Conservation (phyloP, 208 protist species). For the Blechomonas ayalai region DNA sequence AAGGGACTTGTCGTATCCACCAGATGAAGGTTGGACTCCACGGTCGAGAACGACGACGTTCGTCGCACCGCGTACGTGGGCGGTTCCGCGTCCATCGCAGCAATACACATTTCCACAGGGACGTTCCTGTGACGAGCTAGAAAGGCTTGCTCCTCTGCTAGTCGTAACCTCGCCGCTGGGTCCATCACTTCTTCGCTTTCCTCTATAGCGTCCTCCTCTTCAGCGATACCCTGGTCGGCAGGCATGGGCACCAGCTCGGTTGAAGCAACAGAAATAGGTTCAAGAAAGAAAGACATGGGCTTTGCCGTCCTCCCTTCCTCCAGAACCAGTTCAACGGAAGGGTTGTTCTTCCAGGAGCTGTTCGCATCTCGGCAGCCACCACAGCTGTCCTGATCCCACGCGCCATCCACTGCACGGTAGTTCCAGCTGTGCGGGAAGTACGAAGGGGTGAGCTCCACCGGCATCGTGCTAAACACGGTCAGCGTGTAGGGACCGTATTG, state of each 20-base stretch:
- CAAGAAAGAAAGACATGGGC: constrained; percentile 38
- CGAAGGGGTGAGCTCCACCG: constrained; percentile 26
- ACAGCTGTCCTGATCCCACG: constrained; percentile 64
- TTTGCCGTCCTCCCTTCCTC: constrained; percentile 5
- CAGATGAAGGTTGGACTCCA: constrained; percentile 17
- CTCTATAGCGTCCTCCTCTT: not conserved
- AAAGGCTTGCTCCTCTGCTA: constrained; percentile 34
- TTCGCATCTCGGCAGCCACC: constrained; percentile 56
- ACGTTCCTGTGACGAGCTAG: constrained; percentile 20
- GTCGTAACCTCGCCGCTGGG: constrained; percentile 1
- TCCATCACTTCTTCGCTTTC: constrained; percentile 5
- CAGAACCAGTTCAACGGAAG: constrained; percentile 33
- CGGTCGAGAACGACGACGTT: constrained; percentile 18
- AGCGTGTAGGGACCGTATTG: constrained; percentile 57
- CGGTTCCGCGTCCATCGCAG: constrained; percentile 20
- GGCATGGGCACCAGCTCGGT: not conserved
- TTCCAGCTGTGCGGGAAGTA: constrained; percentile 69
- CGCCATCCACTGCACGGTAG: constrained; percentile 38
- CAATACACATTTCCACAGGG: constrained; percentile 33
- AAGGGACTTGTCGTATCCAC: constrained; percentile 16
- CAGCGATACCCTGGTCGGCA: not conserved
- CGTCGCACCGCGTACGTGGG: constrained; percentile 31
- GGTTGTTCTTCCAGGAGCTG: constrained; percentile 81
- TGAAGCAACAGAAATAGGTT: constrained; percentile 1
- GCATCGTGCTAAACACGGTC: constrained; percentile 53